A percentile compares a stretch with the other conserved stretches of the same genome.
phyloP scores from a whole-genome alignment of 441 rosid genomes.

The Erodium moschatum region DNA sequence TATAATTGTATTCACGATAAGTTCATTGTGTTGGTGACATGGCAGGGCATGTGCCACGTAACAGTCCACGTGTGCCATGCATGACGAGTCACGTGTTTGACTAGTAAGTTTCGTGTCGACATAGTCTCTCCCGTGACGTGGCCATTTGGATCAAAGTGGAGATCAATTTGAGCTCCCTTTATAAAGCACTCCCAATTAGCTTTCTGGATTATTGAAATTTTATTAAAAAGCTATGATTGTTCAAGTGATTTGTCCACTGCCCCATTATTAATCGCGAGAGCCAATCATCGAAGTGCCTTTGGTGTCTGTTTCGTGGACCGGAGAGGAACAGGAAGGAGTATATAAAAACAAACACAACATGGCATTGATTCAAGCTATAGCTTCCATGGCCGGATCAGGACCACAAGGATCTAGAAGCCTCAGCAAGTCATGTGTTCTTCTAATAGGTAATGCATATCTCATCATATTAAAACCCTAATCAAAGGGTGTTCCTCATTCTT shows the following conservation, averaged over 20 bases:
- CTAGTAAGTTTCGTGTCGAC: neutral
- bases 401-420: slow-evolving; percentile 31
- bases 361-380: neutral
- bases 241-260: neutral
- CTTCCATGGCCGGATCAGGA: slow-evolving; percentile 32
- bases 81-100: neutral
- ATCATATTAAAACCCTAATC: too few relatives aligned
- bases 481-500: too few relatives aligned
- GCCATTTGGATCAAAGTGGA: neutral
- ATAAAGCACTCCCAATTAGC: neutral
- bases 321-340: neutral
- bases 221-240: neutral
- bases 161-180: neutral
- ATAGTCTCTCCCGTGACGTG: too few relatives aligned
- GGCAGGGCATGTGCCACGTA: neutral
- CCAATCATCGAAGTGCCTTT: neutral
- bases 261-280: neutral
- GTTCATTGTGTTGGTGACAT: too few relatives aligned
- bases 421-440: slow-evolving; percentile 62
- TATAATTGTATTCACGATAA: too few relatives aligned
- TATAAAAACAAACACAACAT: neutral
- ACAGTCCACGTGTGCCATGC: too few relatives aligned
- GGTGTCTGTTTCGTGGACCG: neutral
- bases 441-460: slow-evolving; percentile 45
- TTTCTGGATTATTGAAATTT: too few relatives aligned